Conservation (phyloP, 352 stramenopile genomes). For the Pythium rishiriense region DNA sequence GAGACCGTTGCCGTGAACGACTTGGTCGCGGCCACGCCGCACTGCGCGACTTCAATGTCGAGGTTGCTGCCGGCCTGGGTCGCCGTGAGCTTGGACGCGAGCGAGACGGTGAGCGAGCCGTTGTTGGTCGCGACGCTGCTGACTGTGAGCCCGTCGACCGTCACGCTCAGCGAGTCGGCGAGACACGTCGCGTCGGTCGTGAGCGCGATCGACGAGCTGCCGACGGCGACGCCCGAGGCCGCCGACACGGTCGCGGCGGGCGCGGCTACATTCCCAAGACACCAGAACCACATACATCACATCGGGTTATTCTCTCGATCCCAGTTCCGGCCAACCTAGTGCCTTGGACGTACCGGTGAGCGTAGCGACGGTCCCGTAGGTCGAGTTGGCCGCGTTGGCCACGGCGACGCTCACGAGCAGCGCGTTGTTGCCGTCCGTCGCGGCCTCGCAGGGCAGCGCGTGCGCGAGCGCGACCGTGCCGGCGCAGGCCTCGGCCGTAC, state of each 20-base stretch:
- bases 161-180: constrained; percentile 9
- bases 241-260: constrained; percentile 9
- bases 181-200: constrained; percentile 22
- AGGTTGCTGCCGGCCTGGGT: constrained; percentile 14
- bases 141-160: constrained; percentile 5
- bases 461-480: constrained; percentile 47
- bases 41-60: constrained; percentile 23
- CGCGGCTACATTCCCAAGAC: constrained; percentile 9
- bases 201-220: constrained; percentile 17
- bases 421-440: constrained; percentile 30
- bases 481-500: constrained; percentile 43
- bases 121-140: background rate
- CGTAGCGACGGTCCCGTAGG: constrained; percentile 43
- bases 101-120: constrained; percentile 17
- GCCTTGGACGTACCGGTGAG: constrained; percentile 42
- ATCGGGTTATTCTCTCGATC: no score
- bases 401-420: constrained; percentile 58
- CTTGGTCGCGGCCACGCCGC: constrained; percentile 6
- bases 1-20: constrained; percentile 10
- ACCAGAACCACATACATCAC: background rate
- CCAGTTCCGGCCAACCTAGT: no score
- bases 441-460: constrained; percentile 49
- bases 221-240: constrained; percentile 6
- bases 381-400: constrained; percentile 47
- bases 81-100: constrained; percentile 6